Conservation (phyloP, 2,329 filamentous ascomycete genomes). For the Aspergillus uvarum region DNA sequence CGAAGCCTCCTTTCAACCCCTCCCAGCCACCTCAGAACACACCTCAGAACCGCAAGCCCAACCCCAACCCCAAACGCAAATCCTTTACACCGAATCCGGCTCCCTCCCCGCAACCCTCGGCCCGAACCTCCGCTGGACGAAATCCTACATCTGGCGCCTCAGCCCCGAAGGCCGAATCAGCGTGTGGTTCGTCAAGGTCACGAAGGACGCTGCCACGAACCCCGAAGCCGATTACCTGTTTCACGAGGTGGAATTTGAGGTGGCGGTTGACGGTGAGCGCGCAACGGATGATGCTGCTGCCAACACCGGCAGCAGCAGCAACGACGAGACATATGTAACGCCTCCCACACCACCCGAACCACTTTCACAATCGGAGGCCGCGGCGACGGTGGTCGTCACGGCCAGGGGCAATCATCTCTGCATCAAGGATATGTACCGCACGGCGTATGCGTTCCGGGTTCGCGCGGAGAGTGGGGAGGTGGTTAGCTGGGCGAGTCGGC, state of each 20-base stretch:
- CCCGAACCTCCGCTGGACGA: constrained; percentile 36
- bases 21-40: constrained; percentile 1
- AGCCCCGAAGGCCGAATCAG: constrained; percentile 34
- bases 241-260: constrained; percentile 41
- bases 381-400: constrained; percentile 31
- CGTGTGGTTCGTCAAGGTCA: constrained; percentile 48
- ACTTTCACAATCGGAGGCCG: not conserved
- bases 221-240: constrained; percentile 46
- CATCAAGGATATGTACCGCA: constrained; percentile 49
- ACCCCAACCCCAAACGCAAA: constrained; percentile 18
- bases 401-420: constrained; percentile 47
- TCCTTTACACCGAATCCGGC: constrained; percentile 47
- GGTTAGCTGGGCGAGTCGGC: constrained; percentile 44
- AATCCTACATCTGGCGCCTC: constrained; percentile 48
- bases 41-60: not conserved
- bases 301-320: not conserved
- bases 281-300: constrained; percentile 4
- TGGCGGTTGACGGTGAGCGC: not conserved
- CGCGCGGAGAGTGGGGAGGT: constrained; percentile 31
- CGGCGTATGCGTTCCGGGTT: constrained; percentile 45
- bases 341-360: constrained; percentile 26
- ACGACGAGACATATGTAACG: constrained; percentile 19
- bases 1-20: constrained; percentile 38
- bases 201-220: constrained; percentile 12
- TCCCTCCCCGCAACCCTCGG: constrained; percentile 35